Base-by-base conservation (phyloP, 805 yeast genomes). In the Priceomyces castillae region DNA sequence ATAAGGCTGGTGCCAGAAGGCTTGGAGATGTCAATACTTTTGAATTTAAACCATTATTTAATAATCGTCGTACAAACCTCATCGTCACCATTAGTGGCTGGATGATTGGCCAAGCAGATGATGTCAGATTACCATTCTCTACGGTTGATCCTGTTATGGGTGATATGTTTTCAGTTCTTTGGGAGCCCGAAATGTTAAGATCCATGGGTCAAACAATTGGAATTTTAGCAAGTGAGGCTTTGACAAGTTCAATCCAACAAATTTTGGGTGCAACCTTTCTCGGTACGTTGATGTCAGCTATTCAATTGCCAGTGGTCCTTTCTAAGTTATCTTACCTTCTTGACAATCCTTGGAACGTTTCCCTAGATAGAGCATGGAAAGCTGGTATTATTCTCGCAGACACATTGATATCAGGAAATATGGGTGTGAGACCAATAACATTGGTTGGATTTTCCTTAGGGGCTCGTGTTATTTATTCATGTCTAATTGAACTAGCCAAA, bases 141-240 rank as follows among this genome's bases (percentile, higher is more conserved):
- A 94, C 99, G 0, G 86, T 94, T 7, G 99, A 95, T 58, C 99
- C 99, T 0, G 88, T 92, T 0, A 90, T 92, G 92, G 99, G 99
- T 14, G 99, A 94, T 61, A 67, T 94, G 52, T 87, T 85, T 54
- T 89, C 98, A 0, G 71, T 94, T 6, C 69, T 87, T 38, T 94
- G 99, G 99, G 99, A 94, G 63, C 99, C 99, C 0, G 99, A 94
- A 52, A 88, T 94, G 94, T 80, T 94, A 55, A 84, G 81, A 48
- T 86, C 96, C 43, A 89, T 87, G 78, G 99, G 99, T 59, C 97
- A 94, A 63, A 94, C 99, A 0, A 92, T 94, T 50, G 80, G 81
- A 49, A 90, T 94, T 54, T 74, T 94, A 44, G 99, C 99, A 0
- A 86, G 92, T 33, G 99, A 94, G 65, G 92, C 95, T 0, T 73